These are phyloP conservation scores for Hysterangium stoloniferum DNA, from an alignment of 768 basidiomycete species.

Conservation along the genomic window DNA sequence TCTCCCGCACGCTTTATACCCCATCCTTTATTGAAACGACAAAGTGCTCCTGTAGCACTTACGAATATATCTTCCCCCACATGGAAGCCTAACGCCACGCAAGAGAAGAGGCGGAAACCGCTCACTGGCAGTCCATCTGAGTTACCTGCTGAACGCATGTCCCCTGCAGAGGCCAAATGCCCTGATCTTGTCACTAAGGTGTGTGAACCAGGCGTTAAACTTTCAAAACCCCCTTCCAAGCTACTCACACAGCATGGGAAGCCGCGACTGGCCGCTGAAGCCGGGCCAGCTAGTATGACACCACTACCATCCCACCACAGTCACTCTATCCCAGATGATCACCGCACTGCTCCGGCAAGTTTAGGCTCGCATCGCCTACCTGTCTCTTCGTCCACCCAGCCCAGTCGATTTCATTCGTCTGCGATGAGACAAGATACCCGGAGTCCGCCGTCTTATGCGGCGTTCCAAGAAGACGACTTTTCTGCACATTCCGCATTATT, in stretches of 20 bases:
- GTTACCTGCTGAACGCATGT: too few relatives aligned
- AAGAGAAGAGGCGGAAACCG: neutral
- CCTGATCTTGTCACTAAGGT: too few relatives aligned
- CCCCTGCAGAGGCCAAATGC: too few relatives aligned
- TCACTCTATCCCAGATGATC: neutral
- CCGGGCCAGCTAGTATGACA: neutral
- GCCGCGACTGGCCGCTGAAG: too few relatives aligned
- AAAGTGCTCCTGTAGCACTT: neutral
- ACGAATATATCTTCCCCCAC: neutral
- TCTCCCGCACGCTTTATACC: slow-evolving; percentile 13
- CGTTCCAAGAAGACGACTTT: neutral
- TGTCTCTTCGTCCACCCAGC: neutral
- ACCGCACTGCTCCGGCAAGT: too few relatives aligned
- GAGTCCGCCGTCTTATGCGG: neutral
- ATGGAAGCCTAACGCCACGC: neutral
- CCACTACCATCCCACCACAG: neutral
- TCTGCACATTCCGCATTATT: neutral
- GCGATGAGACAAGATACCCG: neutral
- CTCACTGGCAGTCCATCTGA: too few relatives aligned
- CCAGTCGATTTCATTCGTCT: neutral
- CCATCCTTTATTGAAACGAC: slow-evolving; percentile 10
- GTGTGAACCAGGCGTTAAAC: too few relatives aligned
- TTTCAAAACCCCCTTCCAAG: too few relatives aligned
- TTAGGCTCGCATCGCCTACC: too few relatives aligned
- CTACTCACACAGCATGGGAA: too few relatives aligned